Evolutionary conservation across 768 basidiomycete genomes (phyloP), one percentile per base, ranked within the genome.

Genomic region (Calocybe gangraenosa): DNA sequence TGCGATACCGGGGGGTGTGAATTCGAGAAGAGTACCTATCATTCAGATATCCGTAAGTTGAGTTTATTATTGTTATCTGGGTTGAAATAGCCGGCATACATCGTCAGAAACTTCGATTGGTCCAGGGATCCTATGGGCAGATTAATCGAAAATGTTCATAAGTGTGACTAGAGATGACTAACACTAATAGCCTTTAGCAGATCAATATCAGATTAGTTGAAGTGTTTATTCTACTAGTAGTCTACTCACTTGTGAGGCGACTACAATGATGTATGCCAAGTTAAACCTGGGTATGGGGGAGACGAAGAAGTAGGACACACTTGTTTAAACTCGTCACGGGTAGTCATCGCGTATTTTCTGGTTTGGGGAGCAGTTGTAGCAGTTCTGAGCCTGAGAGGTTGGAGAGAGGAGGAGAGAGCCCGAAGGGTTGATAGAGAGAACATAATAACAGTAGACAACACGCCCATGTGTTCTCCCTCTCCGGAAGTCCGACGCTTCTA

Each of bases 1-100:
- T 97, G 94, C 42, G 87, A 88, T 74, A 92, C 75, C 43, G 84
- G 80, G 0, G 92, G 92, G 56, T 89, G 90, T 0, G 96, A 95
- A 73, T 97, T 97, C 58, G 93, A 92, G 57, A 73, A 83, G 54
- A 98, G 83, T 48, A 98, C 93, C 76, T 87, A 54, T 19, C 13
- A 19, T 8, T 19, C 22, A 33, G 19, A 35, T 10, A n/a, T n/a
- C n/a, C n/a, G 35, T 44, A 2, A 36, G 23, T 40, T 7, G 22
- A 10, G 3, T n/a, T 13, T 5, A 40, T 3, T 20, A 37, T 33
- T 15, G 7, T 18, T 7, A 17, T 39, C 11, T 20, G n/a, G 20
- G 25, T 36, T 28, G 25, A 28, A 28, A 6, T 28, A 6, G n/a
- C n/a, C n/a, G 19, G 42, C 55, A 20, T 44, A 67, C 67, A 52